phyloP scores from a whole-genome alignment of 208 protist genomes.

The Crithidia fasciculata region DNA sequence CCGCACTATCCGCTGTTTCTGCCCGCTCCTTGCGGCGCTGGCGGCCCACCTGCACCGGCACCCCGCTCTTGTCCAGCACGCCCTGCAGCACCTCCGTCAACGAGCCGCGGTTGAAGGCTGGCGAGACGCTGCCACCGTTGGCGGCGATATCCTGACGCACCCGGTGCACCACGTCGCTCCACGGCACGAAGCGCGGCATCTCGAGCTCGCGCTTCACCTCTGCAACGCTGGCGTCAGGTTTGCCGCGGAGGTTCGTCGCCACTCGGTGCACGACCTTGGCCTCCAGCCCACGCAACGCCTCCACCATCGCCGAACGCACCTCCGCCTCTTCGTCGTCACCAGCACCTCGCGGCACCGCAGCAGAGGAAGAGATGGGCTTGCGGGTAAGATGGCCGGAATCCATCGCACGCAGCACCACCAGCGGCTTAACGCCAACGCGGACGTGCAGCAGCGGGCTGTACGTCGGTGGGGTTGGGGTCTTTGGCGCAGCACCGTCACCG shows the following conservation, averaged over 20 bases:
- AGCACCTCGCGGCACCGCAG: neutral
- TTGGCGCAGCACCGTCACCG: neutral
- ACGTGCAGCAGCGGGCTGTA: constrained; percentile 34
- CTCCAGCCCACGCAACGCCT: neutral
- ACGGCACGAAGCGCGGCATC: neutral
- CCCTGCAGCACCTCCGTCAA: constrained; percentile 15
- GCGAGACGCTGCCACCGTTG: too few relatives aligned
- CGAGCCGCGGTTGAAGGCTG: too few relatives aligned
- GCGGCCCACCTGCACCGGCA: constrained; percentile 13
- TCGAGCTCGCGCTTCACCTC: neutral
- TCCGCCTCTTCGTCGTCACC: neutral
- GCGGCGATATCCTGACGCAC: neutral
- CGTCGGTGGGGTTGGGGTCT: neutral
- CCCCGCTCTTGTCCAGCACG: constrained; percentile 21
- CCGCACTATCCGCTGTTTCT: neutral
- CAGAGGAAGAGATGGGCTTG: neutral
- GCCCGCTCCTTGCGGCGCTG: neutral
- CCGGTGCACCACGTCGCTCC: constrained; percentile 4
- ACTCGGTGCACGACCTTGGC: neutral
- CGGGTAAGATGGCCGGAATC: neutral
- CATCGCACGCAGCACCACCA: constrained; percentile 6
- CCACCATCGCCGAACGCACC: neutral
- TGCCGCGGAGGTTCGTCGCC: neutral
- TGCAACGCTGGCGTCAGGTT: neutral
- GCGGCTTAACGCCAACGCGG: constrained; percentile 8